Conservation (phyloP, 2,329 filamentous ascomycete genomes). For the Teratosphaeria gauchensis region DNA sequence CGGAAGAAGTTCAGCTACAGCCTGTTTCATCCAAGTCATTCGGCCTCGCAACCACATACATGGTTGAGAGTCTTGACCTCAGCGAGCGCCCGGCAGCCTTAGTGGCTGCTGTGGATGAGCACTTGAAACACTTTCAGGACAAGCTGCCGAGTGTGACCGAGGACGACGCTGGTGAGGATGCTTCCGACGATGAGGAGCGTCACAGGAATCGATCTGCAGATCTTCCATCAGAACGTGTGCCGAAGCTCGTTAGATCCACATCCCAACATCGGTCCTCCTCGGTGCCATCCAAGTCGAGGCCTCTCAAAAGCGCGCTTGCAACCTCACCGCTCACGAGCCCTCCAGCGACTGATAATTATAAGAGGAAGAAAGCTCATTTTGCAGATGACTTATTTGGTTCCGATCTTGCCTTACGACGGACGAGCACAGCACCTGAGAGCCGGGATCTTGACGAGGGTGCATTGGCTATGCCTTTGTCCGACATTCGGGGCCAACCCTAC, state of each 20-base stretch:
- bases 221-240: not conserved
- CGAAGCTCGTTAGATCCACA: not conserved
- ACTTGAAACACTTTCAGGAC: not conserved
- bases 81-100: not conserved
- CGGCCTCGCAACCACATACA: not conserved
- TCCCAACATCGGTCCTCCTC: conserved; percentile 5
- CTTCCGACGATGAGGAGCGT: not conserved
- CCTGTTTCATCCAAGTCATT: not conserved
- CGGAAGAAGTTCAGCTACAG: not conserved
- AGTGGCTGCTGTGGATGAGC: conserved; percentile 2
- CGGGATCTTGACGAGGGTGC: no score
- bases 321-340: conserved; percentile 1
- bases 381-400: conserved; percentile 4
- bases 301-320: conserved; percentile 7
- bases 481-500: no score
- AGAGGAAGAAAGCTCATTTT: conserved; percentile 10
- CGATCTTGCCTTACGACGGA: conserved; percentile 2
- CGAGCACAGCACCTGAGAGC: conserved; percentile 2
- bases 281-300: not conserved
- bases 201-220: not conserved
- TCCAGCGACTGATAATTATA: not conserved
- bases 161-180: not conserved
- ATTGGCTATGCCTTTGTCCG: no score
- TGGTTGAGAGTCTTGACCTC: not conserved
- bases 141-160: not conserved